phyloP scores from a whole-genome alignment of 2,329 filamentous ascomycete species.

The Ceratocystis papillata region DNA sequence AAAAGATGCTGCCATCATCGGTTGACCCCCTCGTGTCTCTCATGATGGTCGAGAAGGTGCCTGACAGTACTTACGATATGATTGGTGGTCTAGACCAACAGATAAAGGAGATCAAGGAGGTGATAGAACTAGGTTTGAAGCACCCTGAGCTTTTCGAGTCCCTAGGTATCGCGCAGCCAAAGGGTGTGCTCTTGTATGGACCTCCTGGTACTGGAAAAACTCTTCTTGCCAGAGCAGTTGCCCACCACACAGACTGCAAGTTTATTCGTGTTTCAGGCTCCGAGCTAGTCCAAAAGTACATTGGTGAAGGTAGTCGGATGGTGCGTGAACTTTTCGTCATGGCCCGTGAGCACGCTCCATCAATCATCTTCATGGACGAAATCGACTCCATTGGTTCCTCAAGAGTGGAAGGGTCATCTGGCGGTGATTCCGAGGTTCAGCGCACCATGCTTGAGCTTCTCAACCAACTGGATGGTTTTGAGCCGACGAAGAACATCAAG shows the following conservation, averaged over 20 bases:
- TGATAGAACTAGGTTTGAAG: slow-evolving; percentile 96
- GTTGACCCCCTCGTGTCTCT: slow-evolving; percentile 96
- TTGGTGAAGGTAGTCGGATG: slow-evolving; percentile 96
- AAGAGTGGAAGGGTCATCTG: slow-evolving; percentile 87
- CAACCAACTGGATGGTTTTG: slow-evolving; percentile 97
- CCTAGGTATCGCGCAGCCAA: slow-evolving; percentile 95
- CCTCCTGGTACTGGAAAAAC: slow-evolving; percentile 97
- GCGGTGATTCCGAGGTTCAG: slow-evolving; percentile 95
- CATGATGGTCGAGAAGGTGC: slow-evolving; percentile 99
- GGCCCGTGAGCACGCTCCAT: slow-evolving; percentile 94
- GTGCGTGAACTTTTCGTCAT: slow-evolving; percentile 98
- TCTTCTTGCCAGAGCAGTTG: slow-evolving; percentile 83
- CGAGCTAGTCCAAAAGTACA: slow-evolving; percentile 97
- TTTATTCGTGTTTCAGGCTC: slow-evolving; percentile 96
- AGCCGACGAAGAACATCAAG: slow-evolving; percentile 99
- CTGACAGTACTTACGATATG: slow-evolving; percentile 99
- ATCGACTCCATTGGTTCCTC: slow-evolving; percentile 98
- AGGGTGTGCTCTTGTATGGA: slow-evolving; percentile 92
- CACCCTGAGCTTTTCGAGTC: slow-evolving; percentile 98
- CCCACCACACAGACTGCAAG: slow-evolving; percentile 97
- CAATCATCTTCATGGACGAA: slow-evolving; percentile 99
- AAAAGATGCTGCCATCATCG: slow-evolving; percentile 95
- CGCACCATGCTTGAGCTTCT: slow-evolving; percentile 96
- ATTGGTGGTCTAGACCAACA: slow-evolving; percentile 97
- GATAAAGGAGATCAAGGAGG: slow-evolving; percentile 99